These are phyloP conservation scores for Spirogloea muscicola DNA, from an alignment of 139 green algal genomes.

Conservation along the genomic window DNA sequence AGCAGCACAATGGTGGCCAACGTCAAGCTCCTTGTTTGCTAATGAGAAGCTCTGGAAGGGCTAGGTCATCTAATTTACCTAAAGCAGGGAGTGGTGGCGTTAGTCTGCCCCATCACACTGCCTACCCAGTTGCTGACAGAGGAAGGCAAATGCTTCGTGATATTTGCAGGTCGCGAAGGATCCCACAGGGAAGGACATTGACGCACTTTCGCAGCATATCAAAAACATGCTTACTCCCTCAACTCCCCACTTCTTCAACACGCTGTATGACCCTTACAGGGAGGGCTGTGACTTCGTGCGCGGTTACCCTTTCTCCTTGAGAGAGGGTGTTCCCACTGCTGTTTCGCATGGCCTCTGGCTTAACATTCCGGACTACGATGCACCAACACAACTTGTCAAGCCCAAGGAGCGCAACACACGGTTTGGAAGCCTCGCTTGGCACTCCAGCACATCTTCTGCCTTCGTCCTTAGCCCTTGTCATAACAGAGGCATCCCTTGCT, in stretches of 20 bases:
- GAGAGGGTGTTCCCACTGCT: constrained; percentile 84
- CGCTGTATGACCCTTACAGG: constrained; percentile 90
- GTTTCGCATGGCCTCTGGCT: constrained; percentile 93
- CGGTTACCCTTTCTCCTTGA: constrained; percentile 75
- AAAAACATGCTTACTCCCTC: constrained; percentile 85
- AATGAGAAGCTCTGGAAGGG: too few species aligned
- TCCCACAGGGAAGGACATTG: constrained; percentile 72
- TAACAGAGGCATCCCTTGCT: too few species aligned
- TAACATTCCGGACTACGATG: constrained; percentile 98
- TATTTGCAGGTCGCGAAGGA: constrained; percentile 48
- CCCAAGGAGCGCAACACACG: constrained; percentile 86
- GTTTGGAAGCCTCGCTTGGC: too few species aligned
- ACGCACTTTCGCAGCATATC: constrained; percentile 94
- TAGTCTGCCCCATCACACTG: too few species aligned
- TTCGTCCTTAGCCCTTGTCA: too few species aligned
- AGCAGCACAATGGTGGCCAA: too few species aligned
- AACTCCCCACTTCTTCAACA: constrained; percentile 98
- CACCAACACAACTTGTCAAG: constrained; percentile 96
- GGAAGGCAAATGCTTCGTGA: too few species aligned
- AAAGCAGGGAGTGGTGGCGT: too few species aligned
- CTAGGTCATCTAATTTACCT: too few species aligned
- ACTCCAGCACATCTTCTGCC: too few species aligned
- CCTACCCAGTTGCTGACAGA: too few species aligned
- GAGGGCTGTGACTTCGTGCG: constrained; percentile 79
- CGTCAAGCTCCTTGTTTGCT: too few species aligned